Percentiles rank a stretch among this genome's conserved stretches.
These are phyloP conservation scores for Lenwebbia sp. DNA, from an alignment of 345 rosid genomes.

Conservation along the genomic window DNA sequence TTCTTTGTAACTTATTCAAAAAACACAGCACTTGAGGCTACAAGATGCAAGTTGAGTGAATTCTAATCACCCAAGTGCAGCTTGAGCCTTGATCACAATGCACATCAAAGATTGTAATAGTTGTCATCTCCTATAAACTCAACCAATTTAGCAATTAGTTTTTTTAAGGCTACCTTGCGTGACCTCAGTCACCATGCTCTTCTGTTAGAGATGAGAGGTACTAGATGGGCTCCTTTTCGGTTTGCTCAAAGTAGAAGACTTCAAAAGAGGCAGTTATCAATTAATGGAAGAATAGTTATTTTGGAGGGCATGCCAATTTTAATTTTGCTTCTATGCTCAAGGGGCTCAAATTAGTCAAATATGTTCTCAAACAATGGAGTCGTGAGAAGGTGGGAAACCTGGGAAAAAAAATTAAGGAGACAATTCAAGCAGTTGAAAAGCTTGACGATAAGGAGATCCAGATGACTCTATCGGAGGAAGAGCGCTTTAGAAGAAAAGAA, in stretches of 20 bases:
- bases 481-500: neutral
- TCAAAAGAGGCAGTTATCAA: neutral
- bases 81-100: neutral
- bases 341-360: neutral
- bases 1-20: neutral
- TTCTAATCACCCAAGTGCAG: neutral
- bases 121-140: too few relatives aligned
- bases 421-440: neutral
- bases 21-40: neutral
- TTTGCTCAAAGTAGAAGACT: neutral
- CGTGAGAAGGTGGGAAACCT: neutral
- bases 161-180: neutral
- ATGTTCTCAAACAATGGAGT: neutral
- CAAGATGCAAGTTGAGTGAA: neutral
- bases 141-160: neutral
- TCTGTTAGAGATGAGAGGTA: neutral
- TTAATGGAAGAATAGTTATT: neutral
- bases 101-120: neutral
- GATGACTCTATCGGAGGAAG: neutral
- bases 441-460: neutral
- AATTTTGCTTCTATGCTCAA: neutral
- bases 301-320: neutral
- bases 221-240: neutral
- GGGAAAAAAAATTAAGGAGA: neutral
- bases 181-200: neutral